Base-by-base conservation (phyloP, 129 eudicot genomes). In the Flaveria bidentis region DNA sequence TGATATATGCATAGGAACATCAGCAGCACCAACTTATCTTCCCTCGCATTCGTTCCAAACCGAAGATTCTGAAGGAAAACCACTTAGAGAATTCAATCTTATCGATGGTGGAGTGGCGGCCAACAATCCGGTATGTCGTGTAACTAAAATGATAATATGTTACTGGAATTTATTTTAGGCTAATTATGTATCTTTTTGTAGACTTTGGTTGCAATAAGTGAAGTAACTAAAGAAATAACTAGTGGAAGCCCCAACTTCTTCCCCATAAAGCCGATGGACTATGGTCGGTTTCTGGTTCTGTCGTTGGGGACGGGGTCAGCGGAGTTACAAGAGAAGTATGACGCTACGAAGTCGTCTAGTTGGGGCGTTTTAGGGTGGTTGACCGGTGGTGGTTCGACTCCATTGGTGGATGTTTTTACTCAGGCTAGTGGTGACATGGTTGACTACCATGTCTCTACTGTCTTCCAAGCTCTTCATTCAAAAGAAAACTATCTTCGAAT, bases 351-450 rank as follows among this genome's bases (percentile, higher is more conserved):
- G n/a, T 81, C 85, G 7, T 33, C 88, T 7, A 67, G 51, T 47
- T 87, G 91, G 91, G 91, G 88, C 3, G 42, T 87, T 28, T 11
- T 87, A 26, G 65, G 78, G 51, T 87, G 92, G 92, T n/a, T 87
- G n/a, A 12, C 61, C 0, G 69, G 81, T 9, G 68, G 76, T 0
- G 86, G 86, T 13, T 78, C 91, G 6, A 46, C 71, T 6, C 89
- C 85, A 0, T 51, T 87, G 18, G 62, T 84, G 3, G 82, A 82
- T 11, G 56, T 71, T 49, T 85, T 82, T 69, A 60, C 28, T 52
- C 81, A 87, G 45, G 78, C 89, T 12, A 70, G 87, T 22, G 72
- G 66, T 5, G 88, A 87, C 36, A 78, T 87, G 80, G 83, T 84
- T 75, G 80, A 87, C 61, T 77, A 25, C 46, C 88, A 84, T 39